Evolutionary conservation across 2,329 filamentous ascomycete genomes (phyloP), one percentile per base, ranked within the genome.

Genomic region (Epichloe bromicola): DNA sequence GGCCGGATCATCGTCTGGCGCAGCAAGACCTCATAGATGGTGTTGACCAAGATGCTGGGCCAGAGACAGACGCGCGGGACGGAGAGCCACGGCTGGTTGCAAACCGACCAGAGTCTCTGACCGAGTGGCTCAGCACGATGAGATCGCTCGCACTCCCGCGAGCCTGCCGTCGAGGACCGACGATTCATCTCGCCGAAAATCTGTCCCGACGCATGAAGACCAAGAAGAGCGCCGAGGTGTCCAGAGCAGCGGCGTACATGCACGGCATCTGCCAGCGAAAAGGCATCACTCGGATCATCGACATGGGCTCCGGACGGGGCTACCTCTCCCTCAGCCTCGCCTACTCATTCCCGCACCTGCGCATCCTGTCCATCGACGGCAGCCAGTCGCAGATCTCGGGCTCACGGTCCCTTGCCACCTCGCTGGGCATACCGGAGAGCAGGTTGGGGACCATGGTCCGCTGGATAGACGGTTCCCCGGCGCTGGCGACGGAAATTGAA

Each of bases 201-300:
- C 51, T 66, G 7, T 51, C 51, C 4, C n/a, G 23, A 2, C 58
- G 55, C 12, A 66, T 65, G 63, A 62, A 61, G 15, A 56, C 60
- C 2, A 66, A 66, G 39, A 66, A 66, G 30, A 57, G 54, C 1
- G 58, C 57, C 6, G 63, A 66, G 48, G 60, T 66, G 1, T 61
- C 63, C 14, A 52, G 51, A 2, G 63, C 63, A 5, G 56, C 52
- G 0, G 56, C 58, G 1, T 59, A 64, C 42, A 60, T 65, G 14
- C 55, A 55, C 46, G 44, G 44, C 11, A 42, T 60, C 7, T 65
- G 62, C 40, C 30, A 56, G 19, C 33, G 51, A 3, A 56, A 54
- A n/a, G 50, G 47, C 26, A 60, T 66, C 46, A 58, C 51, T 5
- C 61, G 54, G 17, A 46, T 65, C 15, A 54, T 66, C 20, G 58